Percentiles rank a stretch among this genome's conserved stretches.
These are phyloP conservation scores for Dioscorea cayenensis DNA, from an alignment of 116 monocot genomes.

Conservation along the genomic window DNA sequence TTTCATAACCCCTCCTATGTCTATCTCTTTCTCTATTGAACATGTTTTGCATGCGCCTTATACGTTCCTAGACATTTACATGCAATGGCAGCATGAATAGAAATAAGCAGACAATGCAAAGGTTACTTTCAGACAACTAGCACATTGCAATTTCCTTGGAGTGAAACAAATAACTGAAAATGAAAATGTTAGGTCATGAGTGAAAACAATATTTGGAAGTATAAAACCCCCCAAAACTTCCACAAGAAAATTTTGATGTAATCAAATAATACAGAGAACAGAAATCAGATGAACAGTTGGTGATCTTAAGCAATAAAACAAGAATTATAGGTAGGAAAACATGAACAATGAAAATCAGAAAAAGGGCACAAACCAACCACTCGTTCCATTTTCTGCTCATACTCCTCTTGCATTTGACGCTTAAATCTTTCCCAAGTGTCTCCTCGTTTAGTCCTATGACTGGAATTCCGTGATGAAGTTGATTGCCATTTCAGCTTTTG, in stretches of 20 bases:
- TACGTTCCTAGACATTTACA: conserved; percentile 56
- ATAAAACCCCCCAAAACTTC: too few relatives aligned
- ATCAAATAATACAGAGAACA: conserved; percentile 1
- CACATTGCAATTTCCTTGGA: not conserved
- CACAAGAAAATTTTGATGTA: too few relatives aligned
- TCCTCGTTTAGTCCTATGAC: conserved; percentile 30
- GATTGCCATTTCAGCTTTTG: conserved; percentile 41
- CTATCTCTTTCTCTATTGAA: conserved; percentile 96
- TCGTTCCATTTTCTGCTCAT: conserved; percentile 85
- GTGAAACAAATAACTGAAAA: not conserved
- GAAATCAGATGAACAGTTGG: not conserved
- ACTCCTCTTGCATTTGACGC: conserved; percentile 56
- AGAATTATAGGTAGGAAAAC: not conserved
- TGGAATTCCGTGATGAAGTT: conserved; percentile 45
- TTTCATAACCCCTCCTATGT: conserved; percentile 62
- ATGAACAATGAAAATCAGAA: not conserved
- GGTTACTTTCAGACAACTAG: not conserved
- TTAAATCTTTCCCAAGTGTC: conserved; percentile 80
- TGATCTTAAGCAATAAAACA: not conserved
- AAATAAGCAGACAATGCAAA: not conserved
- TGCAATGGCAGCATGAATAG: not conserved
- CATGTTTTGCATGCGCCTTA: conserved; percentile 99
- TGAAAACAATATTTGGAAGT: too few relatives aligned
- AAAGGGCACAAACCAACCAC: conserved; percentile 48
- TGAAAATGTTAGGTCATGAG: not conserved